Conservation (phyloP, 2,329 filamentous ascomycete species). For the Tympanopsis confertula region DNA sequence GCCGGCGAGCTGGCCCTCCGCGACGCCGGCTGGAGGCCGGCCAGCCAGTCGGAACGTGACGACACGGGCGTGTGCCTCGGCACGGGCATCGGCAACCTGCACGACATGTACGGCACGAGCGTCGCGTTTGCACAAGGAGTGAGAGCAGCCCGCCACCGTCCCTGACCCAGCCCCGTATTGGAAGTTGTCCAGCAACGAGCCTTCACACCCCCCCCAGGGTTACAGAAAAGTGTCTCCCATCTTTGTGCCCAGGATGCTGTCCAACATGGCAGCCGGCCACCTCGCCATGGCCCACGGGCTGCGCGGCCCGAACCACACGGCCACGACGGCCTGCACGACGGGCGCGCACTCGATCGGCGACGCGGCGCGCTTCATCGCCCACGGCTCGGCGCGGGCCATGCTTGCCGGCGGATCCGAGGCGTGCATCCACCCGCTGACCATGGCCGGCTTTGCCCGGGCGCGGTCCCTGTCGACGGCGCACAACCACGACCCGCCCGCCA, state of each 20-base stretch:
- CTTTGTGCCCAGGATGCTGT: conserved; percentile 85
- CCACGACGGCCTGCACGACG: conserved; percentile 89
- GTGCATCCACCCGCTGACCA: conserved; percentile 86
- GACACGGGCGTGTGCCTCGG: conserved; percentile 83
- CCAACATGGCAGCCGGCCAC: conserved; percentile 90
- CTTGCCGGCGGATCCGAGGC: conserved; percentile 89
- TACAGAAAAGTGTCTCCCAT: conserved; percentile 87
- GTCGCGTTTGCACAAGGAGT: conserved; percentile 65
- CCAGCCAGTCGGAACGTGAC: conserved; percentile 50
- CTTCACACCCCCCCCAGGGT: conserved; percentile 39
- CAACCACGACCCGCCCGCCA: conserved; percentile 58
- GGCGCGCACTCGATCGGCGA: conserved; percentile 91
- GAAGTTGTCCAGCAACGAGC: conserved; percentile 5
- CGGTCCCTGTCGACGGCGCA: conserved; percentile 73
- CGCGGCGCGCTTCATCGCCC: conserved; percentile 82
- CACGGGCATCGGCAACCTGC: conserved; percentile 91
- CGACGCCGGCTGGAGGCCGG: conserved; percentile 68
- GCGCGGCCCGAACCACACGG: conserved; percentile 81
- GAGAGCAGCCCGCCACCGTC: conserved; percentile 17
- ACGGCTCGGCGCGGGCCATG: conserved; percentile 89
- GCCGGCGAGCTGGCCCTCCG: conserved; percentile 74
- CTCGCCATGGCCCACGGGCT: conserved; percentile 88
- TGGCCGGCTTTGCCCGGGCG: conserved; percentile 82
- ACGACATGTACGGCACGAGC: conserved; percentile 78
- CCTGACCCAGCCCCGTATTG: conserved; percentile 1